phyloP scores from a whole-genome alignment of 2,329 filamentous ascomycete species.

The Elsinoe arachidis region DNA sequence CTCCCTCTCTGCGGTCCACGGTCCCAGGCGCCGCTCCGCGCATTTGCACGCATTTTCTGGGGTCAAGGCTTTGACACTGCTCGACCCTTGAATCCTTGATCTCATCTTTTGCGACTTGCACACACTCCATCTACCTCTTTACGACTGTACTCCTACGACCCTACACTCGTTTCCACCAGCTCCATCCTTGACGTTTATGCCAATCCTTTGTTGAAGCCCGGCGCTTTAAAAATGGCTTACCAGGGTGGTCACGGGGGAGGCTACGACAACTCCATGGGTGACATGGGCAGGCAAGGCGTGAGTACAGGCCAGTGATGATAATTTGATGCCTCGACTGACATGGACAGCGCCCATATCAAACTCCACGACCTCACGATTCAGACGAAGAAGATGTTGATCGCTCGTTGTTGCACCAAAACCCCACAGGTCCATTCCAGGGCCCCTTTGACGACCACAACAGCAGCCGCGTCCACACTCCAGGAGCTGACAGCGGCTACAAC shows the following conservation, averaged over 20 bases:
- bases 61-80: not conserved
- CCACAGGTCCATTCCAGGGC: slow-evolving; percentile 36
- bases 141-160: not conserved
- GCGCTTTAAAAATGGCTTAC: slow-evolving; percentile 12
- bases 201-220: slow-evolving; percentile 7
- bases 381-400: slow-evolving; percentile 42
- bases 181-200: not conserved
- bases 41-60: too few species aligned
- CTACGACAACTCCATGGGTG: slow-evolving; percentile 12
- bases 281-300: slow-evolving; percentile 10
- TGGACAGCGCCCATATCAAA: slow-evolving; percentile 25
- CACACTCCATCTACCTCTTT: not conserved
- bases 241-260: slow-evolving; percentile 13
- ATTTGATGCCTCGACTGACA: slow-evolving; percentile 3
- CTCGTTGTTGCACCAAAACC: slow-evolving; percentile 40
- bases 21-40: too few species aligned
- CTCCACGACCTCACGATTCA: slow-evolving; percentile 22
- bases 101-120: slow-evolving; percentile 1
- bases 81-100: not conserved
- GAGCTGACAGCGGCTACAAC: slow-evolving; percentile 32
- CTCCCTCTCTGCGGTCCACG: not conserved
- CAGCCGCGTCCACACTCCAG: slow-evolving; percentile 24
- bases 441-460: slow-evolving; percentile 37
- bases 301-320: not conserved
- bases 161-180: slow-evolving; percentile 1